Evolutionary conservation across 2,329 filamentous ascomycete species (phyloP), one percentile per base, ranked within the genome.

Genomic region (Beauveria asiatica): DNA sequence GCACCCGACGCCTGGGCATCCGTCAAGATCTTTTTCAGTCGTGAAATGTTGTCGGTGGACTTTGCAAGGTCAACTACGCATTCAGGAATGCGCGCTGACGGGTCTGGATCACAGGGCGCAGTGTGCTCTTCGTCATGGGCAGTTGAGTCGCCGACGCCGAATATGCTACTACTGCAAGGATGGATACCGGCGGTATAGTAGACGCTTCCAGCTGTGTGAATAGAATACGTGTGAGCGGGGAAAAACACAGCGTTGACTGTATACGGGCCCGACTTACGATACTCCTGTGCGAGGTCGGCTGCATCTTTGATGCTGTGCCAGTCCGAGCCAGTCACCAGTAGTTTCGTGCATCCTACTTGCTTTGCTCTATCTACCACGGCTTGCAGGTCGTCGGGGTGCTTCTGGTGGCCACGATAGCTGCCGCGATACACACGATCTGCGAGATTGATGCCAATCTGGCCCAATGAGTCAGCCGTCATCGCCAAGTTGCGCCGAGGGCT

Each of bases 121-220:
- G 76, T 73, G 62, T 77, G 72, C 53, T 71, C 74, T 25, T 74
- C 68, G 53, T 77, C 76, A 5, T 73, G 69, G 63, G 78, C 75
- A 65, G 88, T 87, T 16, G 39, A 48, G n/a, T 27, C 9, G 17
- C 57, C 57, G 33, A 17, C 42, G 41, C 27, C 49, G 72, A 99
- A 96, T 57, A 89, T 84, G 64, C 87, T 84, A 65, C 89, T 90
- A 64, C 85, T 88, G 74, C 94, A 99, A 16, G 94, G 94, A 71
- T 99, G 94, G 48, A 99, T 91, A 64, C 94, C 94, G 10, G 96
- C 87, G 1, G 94, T 99, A 23, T 89, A 87, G 73, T 91, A 99
- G 69, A 96, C 91, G 39, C 85, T 82, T 21, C 88, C 88, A 23
- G 91, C 89, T 92, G 62, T 51, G 4, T 42, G 53, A 6, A 3